Conservation (phyloP, 768 basidiomycete genomes). For the Kwoniella pini region DNA sequence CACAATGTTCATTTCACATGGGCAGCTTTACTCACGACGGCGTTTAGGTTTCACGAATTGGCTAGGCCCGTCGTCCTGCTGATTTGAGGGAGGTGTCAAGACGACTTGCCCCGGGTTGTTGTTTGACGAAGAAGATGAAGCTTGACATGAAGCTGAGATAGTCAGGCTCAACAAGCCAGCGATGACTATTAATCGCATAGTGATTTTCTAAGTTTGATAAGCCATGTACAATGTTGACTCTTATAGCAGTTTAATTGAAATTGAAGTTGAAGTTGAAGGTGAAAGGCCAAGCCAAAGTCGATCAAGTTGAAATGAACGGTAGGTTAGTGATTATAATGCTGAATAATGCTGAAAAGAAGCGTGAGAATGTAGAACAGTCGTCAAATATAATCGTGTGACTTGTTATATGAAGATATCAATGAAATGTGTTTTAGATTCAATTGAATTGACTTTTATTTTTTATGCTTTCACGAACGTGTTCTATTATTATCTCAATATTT, state of each 20-base stretch:
- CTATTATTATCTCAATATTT: too few species aligned
- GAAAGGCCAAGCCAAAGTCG: too few species aligned
- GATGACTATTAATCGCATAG: conserved; percentile 10
- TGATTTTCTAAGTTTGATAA: background rate
- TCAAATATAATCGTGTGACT: too few species aligned
- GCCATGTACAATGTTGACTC: too few species aligned
- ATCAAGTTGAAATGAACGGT: too few species aligned
- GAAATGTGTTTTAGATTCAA: background rate
- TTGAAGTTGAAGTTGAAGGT: too few species aligned
- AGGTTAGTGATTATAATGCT: too few species aligned
- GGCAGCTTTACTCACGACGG: conserved; percentile 10
- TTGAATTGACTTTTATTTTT: background rate
- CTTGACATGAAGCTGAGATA: background rate
- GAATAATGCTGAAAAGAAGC: too few species aligned
- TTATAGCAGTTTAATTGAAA: too few species aligned
- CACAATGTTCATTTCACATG: too few species aligned
- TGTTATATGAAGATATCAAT: background rate
- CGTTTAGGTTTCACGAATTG: conserved; percentile 1
- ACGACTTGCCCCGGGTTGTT: background rate
- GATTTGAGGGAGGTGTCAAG: background rate
- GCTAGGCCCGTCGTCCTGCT: background rate
- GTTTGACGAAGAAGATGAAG: background rate
- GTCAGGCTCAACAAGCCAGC: conserved; percentile 1
- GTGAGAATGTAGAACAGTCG: too few species aligned
- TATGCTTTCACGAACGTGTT: conserved; percentile 6